Evolutionary conservation across 331 rosid genomes (phyloP).

Genomic region (Erythrophleum ivorense): DNA sequence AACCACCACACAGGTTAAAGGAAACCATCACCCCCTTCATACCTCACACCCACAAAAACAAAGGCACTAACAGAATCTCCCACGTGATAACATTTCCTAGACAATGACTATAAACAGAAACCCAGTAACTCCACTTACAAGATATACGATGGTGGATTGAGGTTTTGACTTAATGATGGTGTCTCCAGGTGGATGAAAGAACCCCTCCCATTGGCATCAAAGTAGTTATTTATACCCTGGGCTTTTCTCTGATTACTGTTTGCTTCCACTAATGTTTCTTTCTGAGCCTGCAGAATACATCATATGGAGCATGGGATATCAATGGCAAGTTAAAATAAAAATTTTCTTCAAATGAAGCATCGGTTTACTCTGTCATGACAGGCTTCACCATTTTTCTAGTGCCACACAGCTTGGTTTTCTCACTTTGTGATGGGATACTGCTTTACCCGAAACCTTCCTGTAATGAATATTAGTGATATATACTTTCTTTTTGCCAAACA

Average conservation of each 20-base stretch:
- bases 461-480: constrained; percentile 13
- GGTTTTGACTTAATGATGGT: constrained; percentile 21
- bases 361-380: neutral
- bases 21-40: neutral
- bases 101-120: neutral
- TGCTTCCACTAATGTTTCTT: constrained; percentile 20
- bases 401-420: no score
- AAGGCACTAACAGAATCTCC: neutral
- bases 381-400: neutral
- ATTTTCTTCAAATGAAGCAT: neutral
- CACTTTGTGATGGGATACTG: no score
- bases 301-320: neutral
- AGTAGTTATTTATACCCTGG: constrained; percentile 21
- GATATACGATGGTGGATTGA: constrained; percentile 37
- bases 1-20: neutral
- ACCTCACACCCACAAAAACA: neutral
- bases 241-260: neutral
- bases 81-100: neutral
- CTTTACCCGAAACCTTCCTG: neutral
- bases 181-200: constrained; percentile 35
- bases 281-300: constrained; percentile 41
- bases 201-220: constrained; percentile 11
- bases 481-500: constrained; percentile 9
- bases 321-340: neutral
- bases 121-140: constrained; percentile 32